Conservation (phyloP, 495 filamentous ascomycete species). For the Xylaria curta region DNA sequence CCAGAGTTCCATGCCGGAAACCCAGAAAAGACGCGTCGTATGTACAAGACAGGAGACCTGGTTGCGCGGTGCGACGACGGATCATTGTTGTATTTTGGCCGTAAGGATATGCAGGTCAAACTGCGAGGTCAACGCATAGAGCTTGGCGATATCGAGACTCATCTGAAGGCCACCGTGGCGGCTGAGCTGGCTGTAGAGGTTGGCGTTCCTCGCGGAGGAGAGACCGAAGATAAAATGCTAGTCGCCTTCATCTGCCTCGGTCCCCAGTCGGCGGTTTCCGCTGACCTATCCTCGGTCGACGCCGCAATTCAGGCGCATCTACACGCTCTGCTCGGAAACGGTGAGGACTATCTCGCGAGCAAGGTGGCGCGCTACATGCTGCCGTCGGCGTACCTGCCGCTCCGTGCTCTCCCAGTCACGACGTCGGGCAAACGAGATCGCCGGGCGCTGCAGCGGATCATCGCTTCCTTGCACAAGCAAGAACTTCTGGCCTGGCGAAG, state of each 20-base stretch:
- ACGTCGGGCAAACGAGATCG: slow-evolving; percentile 19
- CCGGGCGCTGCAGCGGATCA: slow-evolving; percentile 1
- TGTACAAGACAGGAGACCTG: slow-evolving; percentile 27
- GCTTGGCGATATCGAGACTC: slow-evolving; percentile 15
- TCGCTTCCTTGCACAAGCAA: slow-evolving; percentile 1
- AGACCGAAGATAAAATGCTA: slow-evolving; percentile 8
- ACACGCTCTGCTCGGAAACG: neutral
- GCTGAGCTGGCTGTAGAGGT: slow-evolving; percentile 2
- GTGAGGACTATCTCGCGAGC: slow-evolving; percentile 2
- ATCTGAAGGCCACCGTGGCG: slow-evolving; percentile 11
- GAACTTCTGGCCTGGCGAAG: slow-evolving; percentile 12
- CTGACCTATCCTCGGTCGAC: slow-evolving; percentile 9
- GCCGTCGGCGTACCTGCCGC: slow-evolving; percentile 22
- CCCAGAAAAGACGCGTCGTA: neutral
- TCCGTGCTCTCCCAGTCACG: slow-evolving; percentile 18
- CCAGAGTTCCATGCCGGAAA: neutral
- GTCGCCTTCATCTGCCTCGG: slow-evolving; percentile 17
- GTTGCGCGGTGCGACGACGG: slow-evolving; percentile 30
- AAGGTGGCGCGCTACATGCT: slow-evolving; percentile 20
- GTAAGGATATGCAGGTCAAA: slow-evolving; percentile 28
- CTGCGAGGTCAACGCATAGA: slow-evolving; percentile 18
- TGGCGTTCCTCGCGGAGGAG: slow-evolving; percentile 10
- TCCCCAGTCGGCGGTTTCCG: neutral
- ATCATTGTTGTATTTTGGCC: slow-evolving; percentile 32
- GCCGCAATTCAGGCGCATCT: neutral